A percentile compares a stretch with the other conserved stretches of the same genome.
These are phyloP conservation scores for Teratosphaeria destructans DNA, from an alignment of 2,329 filamentous ascomycete genomes.

Conservation along the genomic window DNA sequence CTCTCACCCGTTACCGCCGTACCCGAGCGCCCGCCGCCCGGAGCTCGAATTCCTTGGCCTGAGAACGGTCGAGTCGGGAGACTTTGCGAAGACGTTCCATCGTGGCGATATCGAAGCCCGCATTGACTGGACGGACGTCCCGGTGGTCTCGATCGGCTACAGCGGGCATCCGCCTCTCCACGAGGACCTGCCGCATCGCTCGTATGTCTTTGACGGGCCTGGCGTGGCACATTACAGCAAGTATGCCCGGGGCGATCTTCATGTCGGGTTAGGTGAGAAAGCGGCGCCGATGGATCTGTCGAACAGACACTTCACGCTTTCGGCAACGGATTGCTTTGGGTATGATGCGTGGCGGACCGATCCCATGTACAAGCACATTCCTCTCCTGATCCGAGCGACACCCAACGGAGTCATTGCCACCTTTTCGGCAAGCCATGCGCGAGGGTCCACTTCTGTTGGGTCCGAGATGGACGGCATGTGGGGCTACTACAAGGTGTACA, in stretches of 20 bases:
- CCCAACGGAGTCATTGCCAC: constrained; percentile 54
- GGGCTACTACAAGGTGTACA: constrained; percentile 64
- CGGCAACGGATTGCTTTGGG: constrained; percentile 62
- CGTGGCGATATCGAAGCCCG: constrained; percentile 42
- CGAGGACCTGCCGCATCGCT: constrained; percentile 53
- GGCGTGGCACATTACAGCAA: constrained; percentile 56
- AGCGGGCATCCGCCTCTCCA: constrained; percentile 45
- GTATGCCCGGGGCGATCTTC: constrained; percentile 52
- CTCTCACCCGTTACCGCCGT: constrained; percentile 53
- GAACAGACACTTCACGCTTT: constrained; percentile 54
- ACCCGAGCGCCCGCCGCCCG: constrained; percentile 48
- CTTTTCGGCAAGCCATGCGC: constrained; percentile 56
- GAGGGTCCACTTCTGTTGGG: constrained; percentile 56
- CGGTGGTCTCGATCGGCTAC: constrained; percentile 48
- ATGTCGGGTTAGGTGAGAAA: constrained; percentile 64
- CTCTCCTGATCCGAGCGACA: constrained; percentile 58
- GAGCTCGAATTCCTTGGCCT: constrained; percentile 18
- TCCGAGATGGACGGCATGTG: constrained; percentile 67
- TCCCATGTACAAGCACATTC: constrained; percentile 67
- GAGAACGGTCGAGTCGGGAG: constrained; percentile 16
- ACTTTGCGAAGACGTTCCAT: constrained; percentile 25
- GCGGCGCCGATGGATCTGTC: constrained; percentile 62
- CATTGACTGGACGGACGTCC: constrained; percentile 49
- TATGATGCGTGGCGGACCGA: constrained; percentile 63
- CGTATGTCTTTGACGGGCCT: constrained; percentile 51